phyloP scores from a whole-genome alignment of 257 asterid species.

The Solanum lignicaule region DNA sequence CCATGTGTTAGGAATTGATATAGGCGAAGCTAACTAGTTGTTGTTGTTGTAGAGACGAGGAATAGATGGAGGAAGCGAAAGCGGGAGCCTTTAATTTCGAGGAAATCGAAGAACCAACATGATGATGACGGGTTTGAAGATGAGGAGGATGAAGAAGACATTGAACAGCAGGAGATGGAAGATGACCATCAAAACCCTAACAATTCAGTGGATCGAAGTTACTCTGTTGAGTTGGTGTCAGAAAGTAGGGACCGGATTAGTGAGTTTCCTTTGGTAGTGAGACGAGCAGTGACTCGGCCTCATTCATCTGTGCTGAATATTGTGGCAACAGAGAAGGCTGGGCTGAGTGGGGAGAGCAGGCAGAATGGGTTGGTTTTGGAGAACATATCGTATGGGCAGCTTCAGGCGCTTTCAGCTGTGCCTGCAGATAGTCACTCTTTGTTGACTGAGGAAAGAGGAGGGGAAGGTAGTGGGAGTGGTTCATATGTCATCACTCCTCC shows the following conservation, averaged over 20 bases:
- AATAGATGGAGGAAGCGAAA: slow-evolving; percentile 93
- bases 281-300: slow-evolving; percentile 56
- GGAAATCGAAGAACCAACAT: slow-evolving; percentile 50
- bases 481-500: slow-evolving; percentile 78
- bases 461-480: slow-evolving; percentile 49
- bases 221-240: slow-evolving; percentile 42
- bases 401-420: slow-evolving; percentile 68
- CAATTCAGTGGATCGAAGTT: slow-evolving; percentile 19
- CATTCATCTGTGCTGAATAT: slow-evolving; percentile 63
- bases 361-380: slow-evolving; percentile 50
- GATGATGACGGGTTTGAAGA: slow-evolving; percentile 72
- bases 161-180: slow-evolving; percentile 2
- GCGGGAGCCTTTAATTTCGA: slow-evolving; percentile 49
- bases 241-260: slow-evolving; percentile 41
- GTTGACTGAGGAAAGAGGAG: slow-evolving; percentile 31
- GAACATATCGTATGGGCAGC: slow-evolving; percentile 88
- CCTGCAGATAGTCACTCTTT: slow-evolving; percentile 50
- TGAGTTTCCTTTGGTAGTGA: slow-evolving; percentile 63
- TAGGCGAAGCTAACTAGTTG: not conserved
- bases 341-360: slow-evolving; percentile 41
- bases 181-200: slow-evolving; percentile 33
- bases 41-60: slow-evolving; percentile 44
- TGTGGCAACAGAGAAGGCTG: slow-evolving; percentile 63
- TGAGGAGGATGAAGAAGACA: slow-evolving; percentile 68
- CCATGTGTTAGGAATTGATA: slow-evolving; percentile 5